Conservation (phyloP, 208 protist genomes). For the Crithidia expoeki region DNA sequence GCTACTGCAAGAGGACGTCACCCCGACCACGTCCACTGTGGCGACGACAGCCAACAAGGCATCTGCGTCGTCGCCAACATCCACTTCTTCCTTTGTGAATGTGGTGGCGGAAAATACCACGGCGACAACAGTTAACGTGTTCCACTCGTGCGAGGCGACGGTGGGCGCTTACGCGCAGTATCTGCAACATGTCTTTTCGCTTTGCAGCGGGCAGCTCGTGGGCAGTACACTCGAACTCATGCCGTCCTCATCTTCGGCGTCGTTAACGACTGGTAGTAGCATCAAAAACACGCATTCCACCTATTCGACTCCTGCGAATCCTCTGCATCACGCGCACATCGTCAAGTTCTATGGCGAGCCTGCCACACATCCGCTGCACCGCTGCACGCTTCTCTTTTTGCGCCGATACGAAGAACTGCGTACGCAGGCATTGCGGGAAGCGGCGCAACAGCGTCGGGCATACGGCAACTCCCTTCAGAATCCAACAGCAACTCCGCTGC, state of each 20-base stretch:
- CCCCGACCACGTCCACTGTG: background rate
- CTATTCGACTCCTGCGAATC: background rate
- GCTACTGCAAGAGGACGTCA: conserved; percentile 37
- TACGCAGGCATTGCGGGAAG: background rate
- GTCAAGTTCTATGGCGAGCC: conserved; percentile 83
- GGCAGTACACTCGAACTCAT: conserved; percentile 19
- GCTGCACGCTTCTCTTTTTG: conserved; percentile 56
- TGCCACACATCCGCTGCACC: conserved; percentile 40
- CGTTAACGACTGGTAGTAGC: no score
- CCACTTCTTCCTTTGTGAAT: background rate
- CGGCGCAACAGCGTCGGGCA: conserved; percentile 3
- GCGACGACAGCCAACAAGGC: background rate
- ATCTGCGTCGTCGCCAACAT: background rate
- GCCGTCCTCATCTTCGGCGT: background rate
- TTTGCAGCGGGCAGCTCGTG: conserved; percentile 29
- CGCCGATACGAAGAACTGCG: conserved; percentile 53
- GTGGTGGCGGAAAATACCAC: background rate
- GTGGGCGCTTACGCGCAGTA: conserved; percentile 30
- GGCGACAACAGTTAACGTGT: conserved; percentile 21
- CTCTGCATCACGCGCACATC: conserved; percentile 35
- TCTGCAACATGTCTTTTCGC: conserved; percentile 27
- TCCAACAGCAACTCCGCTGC: background rate
- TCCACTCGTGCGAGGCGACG: conserved; percentile 42
- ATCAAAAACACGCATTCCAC: background rate
- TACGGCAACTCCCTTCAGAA: background rate